phyloP scores from a whole-genome alignment of 2,329 filamentous ascomycete genomes.

The Fusarium redolens region DNA sequence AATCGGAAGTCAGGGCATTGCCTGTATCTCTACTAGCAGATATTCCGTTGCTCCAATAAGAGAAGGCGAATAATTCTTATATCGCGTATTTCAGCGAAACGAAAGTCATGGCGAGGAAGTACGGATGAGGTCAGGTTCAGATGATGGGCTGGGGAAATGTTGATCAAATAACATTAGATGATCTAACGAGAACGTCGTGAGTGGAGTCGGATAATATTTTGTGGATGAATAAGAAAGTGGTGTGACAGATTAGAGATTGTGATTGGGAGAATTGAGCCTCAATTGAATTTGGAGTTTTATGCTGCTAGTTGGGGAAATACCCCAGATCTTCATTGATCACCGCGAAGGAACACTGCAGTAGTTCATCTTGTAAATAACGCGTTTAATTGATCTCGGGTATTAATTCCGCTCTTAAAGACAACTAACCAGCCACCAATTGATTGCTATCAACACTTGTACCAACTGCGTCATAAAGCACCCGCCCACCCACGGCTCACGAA shows the following conservation, averaged over 20 bases:
- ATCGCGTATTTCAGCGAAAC: neutral
- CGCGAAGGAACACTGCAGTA: neutral
- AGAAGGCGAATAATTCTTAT: accelerated
- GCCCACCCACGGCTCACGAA: neutral
- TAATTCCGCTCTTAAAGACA: neutral
- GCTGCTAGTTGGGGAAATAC: neutral
- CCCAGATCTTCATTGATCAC: neutral
- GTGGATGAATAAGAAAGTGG: neutral
- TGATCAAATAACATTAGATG: conserved; percentile 35
- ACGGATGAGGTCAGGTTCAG: neutral
- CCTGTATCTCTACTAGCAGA: too few species aligned
- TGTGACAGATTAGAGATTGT: neutral
- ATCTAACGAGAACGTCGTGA: neutral
- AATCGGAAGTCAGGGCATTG: too few species aligned
- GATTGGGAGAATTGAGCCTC: neutral
- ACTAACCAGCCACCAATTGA: neutral
- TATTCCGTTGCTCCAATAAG: too few species aligned
- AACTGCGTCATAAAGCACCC: neutral
- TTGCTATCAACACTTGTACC: neutral
- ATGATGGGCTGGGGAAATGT: neutral
- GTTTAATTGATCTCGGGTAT: neutral
- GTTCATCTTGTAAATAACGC: neutral
- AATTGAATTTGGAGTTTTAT: neutral
- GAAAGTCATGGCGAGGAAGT: too few species aligned
- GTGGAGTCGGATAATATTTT: neutral